Evolutionary conservation across 2,329 filamentous ascomycete genomes (phyloP), one percentile per base, ranked within the genome.

Genomic region (Pseudogymnoascus sp.): DNA sequence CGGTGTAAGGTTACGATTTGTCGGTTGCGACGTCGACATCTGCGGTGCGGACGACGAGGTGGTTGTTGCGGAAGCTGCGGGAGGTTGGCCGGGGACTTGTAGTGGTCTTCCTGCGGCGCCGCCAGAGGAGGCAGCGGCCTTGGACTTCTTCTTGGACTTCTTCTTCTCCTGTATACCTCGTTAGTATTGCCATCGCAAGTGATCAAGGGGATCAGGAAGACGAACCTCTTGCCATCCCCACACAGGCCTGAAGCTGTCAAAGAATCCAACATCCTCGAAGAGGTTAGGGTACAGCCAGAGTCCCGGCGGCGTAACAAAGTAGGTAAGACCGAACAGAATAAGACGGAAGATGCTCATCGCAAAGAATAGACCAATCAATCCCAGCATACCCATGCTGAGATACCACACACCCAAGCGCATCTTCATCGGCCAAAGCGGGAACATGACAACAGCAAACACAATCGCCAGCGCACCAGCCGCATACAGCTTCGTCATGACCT

Each of bases 201-300:
- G 8, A 32, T 12, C 0, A 16, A 43, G 18, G 11, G 20, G 11
- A 20, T 11, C n/a, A 43, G 20, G 11, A 6, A 25, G 61, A 75
- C 83, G 74, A 72, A 95, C 91, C 84, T 96, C 92, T 74, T 99
- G 94, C 94, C 94, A 99, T 63, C 91, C 94, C 93, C 94, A 99
- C 5, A 96, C 77, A 18, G 94, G 94, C 71, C 88, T 88, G 82
- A 99, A 99, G 70, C 90, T 95, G 73, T 99, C 94, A 75, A 99
- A 88, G 77, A 99, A 97, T 6, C 93, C 96, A 28, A 99, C 94
- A 72, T 99, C 94, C 74, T 99, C 94, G 79, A 97, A 99, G 18
- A 99, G 78, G 72, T 99, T 99, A 57, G 94, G 94, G 77, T 93
- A 99, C 47, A 99, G 81, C 94, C 94, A 99, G n/a, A 99, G 80